A percentile compares a stretch with the other conserved stretches of the same genome.
These are phyloP conservation scores for Cordyceps tenuipes DNA, from an alignment of 2,329 filamentous ascomycete genomes.

Conservation along the genomic window DNA sequence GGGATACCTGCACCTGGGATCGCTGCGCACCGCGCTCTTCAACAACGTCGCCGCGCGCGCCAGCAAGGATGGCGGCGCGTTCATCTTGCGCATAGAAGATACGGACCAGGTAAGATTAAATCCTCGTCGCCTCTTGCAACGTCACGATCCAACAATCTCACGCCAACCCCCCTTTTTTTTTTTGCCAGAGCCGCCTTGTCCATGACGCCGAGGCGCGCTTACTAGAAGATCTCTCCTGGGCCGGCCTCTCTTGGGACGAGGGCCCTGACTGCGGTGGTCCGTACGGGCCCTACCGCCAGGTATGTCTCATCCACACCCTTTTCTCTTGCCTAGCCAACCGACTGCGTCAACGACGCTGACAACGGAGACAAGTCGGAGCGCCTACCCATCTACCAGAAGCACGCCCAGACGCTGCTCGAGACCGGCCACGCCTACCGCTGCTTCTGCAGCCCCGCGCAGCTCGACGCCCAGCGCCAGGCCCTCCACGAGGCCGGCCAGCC, in stretches of 20 bases:
- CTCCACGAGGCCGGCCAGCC: constrained; percentile 44
- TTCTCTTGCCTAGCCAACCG: too few relatives aligned
- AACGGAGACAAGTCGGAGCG: constrained; percentile 55
- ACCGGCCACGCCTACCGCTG: constrained; percentile 79
- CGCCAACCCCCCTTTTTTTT: background rate
- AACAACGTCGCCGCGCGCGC: constrained; percentile 86
- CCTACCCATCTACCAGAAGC: constrained; percentile 59
- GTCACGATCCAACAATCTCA: constrained; percentile 3
- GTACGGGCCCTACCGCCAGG: constrained; percentile 79
- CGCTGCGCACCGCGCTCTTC: constrained; percentile 85
- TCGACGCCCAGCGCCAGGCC: constrained; percentile 57
- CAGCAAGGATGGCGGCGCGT: constrained; percentile 67
- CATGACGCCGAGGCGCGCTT: constrained; percentile 69
- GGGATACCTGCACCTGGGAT: constrained; percentile 86
- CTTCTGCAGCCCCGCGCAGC: constrained; percentile 71
- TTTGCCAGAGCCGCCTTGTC: constrained; percentile 77
- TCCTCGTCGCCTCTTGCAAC: constrained; percentile 10
- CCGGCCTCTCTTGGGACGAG: constrained; percentile 89
- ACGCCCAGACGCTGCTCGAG: constrained; percentile 61
- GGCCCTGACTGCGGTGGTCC: constrained; percentile 75
- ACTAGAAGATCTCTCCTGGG: constrained; percentile 77
- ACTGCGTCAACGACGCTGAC: background rate
- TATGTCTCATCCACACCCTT: constrained; percentile 27
- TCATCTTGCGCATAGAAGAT: constrained; percentile 86
- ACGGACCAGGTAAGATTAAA: constrained; percentile 67